A percentile compares a stretch with the other conserved stretches of the same genome.
Evolutionary conservation across 208 protist species (phyloP).

Genomic region (Trypanosoma platydactyli): DNA sequence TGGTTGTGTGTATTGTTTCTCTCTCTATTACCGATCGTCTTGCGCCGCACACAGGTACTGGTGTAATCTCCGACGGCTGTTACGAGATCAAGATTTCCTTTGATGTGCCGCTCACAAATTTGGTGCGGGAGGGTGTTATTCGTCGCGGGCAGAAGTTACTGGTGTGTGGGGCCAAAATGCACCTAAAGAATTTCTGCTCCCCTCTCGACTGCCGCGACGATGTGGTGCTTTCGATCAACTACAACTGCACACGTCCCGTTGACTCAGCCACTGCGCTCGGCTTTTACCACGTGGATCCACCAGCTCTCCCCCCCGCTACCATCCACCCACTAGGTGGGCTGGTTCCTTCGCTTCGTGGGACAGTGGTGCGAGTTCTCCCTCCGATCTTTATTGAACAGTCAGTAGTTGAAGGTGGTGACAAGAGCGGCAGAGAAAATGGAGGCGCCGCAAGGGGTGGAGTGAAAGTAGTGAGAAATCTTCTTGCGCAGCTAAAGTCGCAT

Average conservation of each 20-base stretch:
- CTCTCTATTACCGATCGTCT: conserved; percentile 37
- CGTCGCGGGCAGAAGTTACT: conserved; percentile 54
- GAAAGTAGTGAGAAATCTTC: conserved; percentile 41
- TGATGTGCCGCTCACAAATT: conserved; percentile 72
- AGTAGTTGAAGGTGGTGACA: too few species aligned
- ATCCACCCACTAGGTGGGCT: conserved; percentile 71
- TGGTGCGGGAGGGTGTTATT: conserved; percentile 61
- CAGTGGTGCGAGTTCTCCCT: conserved; percentile 69
- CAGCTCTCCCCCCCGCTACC: conserved; percentile 38
- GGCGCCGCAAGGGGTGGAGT: conserved; percentile 4
- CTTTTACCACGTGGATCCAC: conserved; percentile 47
- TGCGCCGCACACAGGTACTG: conserved; percentile 53
- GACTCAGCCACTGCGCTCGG: conserved; percentile 43
- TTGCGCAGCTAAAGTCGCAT: conserved; percentile 43
- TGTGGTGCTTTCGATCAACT: conserved; percentile 62
- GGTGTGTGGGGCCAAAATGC: conserved; percentile 63
- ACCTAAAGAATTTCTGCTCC: conserved; percentile 38
- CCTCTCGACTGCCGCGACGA: conserved; percentile 57
- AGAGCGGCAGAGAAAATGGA: background rate
- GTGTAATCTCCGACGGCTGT: conserved; percentile 69
- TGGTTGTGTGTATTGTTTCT: conserved; percentile 50
- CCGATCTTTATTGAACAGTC: conserved; percentile 48
- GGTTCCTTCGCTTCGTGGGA: conserved; percentile 68
- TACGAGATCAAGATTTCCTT: conserved; percentile 68
- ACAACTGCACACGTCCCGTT: conserved; percentile 78